Base-by-base conservation (phyloP, 768 basidiomycete genomes). In the Chlorophyllum brunneum region DNA sequence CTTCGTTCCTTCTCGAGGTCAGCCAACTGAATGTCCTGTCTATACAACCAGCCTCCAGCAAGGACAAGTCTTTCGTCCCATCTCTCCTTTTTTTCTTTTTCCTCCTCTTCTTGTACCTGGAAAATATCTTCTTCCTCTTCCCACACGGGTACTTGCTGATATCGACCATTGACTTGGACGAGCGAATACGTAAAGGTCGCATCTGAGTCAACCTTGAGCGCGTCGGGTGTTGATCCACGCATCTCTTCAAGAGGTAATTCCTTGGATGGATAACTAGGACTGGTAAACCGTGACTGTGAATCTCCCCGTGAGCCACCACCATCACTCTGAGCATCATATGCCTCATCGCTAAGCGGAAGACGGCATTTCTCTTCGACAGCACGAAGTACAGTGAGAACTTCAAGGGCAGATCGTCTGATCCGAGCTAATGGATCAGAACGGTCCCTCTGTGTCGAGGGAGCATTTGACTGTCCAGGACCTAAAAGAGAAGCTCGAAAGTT, bases 31-130 rank as follows among this genome's bases (percentile, higher is more conserved):
- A 91, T 60, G 59, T 88, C 84, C 60, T 84, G 85, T 51, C 69
- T 75, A 63, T 93, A 93, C 48, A 92, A 61, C 88, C 90, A 92
- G 4, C 91, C 91, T 24, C 85, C 84, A 22, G 87, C 86, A 10
- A 92, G 72, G 0, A 91, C 83, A 9, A 93, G 76, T 30, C 82
- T 74, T 61, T 92, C 86, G 60, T 92, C 91, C 91, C 91, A 93
- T 15, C 75, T 70, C 56, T 88, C 86, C 34, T 77, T 75, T 65
- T 83, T 85, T 60, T 82, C 79, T 55, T 79, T 78, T 18, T 37
- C 47, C 29, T 51, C 52, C 55, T 73, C 75, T 38, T 76, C 67
- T 27, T 72, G 73, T 16, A 72, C 73, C 3, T 72, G 64, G 10
- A 68, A 62, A n/a, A 70, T 63, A 30, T 77, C 78, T 11, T 81